Evolutionary conservation across 2,329 filamentous ascomycete genomes (phyloP).

Genomic region (Cladophialophora carrionii): DNA sequence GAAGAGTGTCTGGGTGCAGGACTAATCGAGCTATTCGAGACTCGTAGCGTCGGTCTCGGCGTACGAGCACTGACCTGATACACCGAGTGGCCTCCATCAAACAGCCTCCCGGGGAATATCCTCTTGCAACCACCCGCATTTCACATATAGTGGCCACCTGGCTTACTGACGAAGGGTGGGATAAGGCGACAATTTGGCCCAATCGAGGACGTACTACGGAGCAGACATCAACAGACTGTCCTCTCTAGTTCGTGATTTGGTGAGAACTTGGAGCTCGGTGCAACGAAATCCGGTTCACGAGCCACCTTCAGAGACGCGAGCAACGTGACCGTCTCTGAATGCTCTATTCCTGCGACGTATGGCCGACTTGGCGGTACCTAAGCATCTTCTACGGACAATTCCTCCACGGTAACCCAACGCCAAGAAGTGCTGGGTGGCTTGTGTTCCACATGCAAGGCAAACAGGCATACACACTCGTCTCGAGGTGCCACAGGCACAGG

Average conservation of each 20-base stretch:
- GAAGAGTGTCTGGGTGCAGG: conserved; percentile 65
- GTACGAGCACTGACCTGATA: conserved; percentile 45
- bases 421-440: neutral
- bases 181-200: neutral
- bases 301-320: neutral
- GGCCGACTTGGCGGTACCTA: neutral
- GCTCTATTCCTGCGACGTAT: neutral
- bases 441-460: neutral
- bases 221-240: neutral
- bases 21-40: conserved; percentile 65
- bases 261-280: neutral
- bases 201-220: neutral
- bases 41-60: conserved; percentile 63
- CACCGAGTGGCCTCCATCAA: neutral
- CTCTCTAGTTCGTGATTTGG: neutral
- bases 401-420: neutral
- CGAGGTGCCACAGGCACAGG: neutral
- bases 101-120: neutral
- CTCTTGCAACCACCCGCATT: neutral
- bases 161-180: neutral
- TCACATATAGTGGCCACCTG: neutral
- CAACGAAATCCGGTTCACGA: neutral
- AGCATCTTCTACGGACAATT: neutral
- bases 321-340: neutral
- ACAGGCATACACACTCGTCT: neutral